Evolutionary conservation across 202 grass and related monocot genomes (phyloP).

Genomic region (Setaria italica): DNA sequence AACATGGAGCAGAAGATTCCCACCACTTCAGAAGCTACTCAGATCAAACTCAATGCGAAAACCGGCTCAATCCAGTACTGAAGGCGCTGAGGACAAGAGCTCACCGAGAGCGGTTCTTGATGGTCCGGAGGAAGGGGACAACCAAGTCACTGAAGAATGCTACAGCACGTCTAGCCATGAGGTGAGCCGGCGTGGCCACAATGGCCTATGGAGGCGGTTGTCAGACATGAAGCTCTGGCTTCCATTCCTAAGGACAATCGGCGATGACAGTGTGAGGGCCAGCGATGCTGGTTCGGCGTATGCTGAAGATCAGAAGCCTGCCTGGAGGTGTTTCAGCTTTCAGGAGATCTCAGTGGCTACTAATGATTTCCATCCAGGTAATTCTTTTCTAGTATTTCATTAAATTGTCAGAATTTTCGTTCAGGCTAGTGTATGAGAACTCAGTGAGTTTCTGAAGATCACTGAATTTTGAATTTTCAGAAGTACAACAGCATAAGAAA

Average conservation of each 20-base stretch:
- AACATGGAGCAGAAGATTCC: slow-evolving; percentile 70
- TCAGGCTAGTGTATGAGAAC: not conserved
- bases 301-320: slow-evolving; percentile 66
- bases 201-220: slow-evolving; percentile 70
- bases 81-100: slow-evolving; percentile 58
- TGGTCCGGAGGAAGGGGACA: slow-evolving; percentile 56
- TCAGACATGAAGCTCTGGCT: slow-evolving; percentile 76
- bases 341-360: slow-evolving; percentile 76
- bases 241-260: slow-evolving; percentile 59
- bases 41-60: slow-evolving; percentile 64
- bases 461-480: not conserved
- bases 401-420: not conserved
- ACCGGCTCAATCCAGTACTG: slow-evolving; percentile 41
- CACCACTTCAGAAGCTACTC: slow-evolving; percentile 69
- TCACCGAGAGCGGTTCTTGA: slow-evolving; percentile 78
- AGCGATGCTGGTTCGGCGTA: slow-evolving; percentile 48
- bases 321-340: slow-evolving; percentile 83
- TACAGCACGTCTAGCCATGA: slow-evolving; percentile 70
- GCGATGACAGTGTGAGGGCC: slow-evolving; percentile 55
- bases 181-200: slow-evolving; percentile 49
- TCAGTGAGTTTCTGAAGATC: not conserved
- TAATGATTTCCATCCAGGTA: slow-evolving; percentile 78
- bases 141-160: slow-evolving; percentile 59
- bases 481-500: not conserved
- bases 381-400: not conserved